Evolutionary conservation across 768 basidiomycete species (phyloP).

Genomic region (Xerocomus potaroensis): DNA sequence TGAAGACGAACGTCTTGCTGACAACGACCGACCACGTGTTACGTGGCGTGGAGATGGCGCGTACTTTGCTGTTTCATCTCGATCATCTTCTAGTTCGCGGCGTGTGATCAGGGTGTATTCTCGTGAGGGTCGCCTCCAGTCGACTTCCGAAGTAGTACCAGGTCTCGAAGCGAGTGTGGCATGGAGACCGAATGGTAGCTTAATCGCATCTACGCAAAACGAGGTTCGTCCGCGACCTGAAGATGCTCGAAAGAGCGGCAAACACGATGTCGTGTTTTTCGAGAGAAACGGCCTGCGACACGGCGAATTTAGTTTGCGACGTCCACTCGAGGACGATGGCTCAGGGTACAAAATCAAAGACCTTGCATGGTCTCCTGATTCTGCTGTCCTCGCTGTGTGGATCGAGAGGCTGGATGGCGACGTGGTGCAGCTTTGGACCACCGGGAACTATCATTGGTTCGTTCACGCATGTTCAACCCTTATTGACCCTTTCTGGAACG

Average conservation of each 20-base stretch:
- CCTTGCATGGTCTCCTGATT: conserved; percentile 85
- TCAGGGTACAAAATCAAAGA: conserved; percentile 76
- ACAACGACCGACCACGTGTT: conserved; percentile 68
- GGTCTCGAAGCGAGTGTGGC: conserved; percentile 76
- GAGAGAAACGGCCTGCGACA: conserved; percentile 93
- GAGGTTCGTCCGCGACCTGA: conserved; percentile 71
- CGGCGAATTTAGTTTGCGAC: conserved; percentile 74
- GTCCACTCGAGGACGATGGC: conserved; percentile 29
- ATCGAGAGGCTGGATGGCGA: conserved; percentile 65
- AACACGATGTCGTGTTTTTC: conserved; percentile 88
- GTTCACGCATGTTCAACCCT: background rate
- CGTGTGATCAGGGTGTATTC: conserved; percentile 32
- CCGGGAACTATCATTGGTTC: conserved; percentile 92
- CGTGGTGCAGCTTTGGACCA: conserved; percentile 92
- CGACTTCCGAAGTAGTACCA: conserved; percentile 78
- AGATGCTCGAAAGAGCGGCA: conserved; percentile 58
- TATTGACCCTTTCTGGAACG: conserved; percentile 4
- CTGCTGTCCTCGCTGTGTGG: conserved; percentile 82
- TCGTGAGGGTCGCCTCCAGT: conserved; percentile 59
- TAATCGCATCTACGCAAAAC: conserved; percentile 78
- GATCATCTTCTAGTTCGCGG: conserved; percentile 39
- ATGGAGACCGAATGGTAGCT: conserved; percentile 87
- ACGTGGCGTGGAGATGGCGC: conserved; percentile 94
- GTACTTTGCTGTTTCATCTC: conserved; percentile 79
- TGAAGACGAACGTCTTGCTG: conserved; percentile 59